Evolutionary conservation across 139 green algal species (phyloP).

Genomic region (Chlamydomonas sp.): DNA sequence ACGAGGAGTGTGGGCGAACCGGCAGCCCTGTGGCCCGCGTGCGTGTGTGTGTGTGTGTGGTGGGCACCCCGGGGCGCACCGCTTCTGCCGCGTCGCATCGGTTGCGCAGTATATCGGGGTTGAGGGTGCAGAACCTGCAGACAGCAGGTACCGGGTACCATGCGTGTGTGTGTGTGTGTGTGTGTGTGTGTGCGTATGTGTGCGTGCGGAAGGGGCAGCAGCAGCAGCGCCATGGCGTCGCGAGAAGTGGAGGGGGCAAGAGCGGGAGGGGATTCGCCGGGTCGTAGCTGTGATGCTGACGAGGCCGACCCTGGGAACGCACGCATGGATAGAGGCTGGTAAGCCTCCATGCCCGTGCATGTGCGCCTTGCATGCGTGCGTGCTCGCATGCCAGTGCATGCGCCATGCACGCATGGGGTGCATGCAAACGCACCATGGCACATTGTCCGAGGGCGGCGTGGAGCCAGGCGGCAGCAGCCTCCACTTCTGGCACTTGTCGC

Average conservation of each 20-base stretch:
- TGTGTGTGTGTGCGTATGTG: too few species aligned
- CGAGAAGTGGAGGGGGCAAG: too few species aligned
- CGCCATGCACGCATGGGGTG: too few species aligned
- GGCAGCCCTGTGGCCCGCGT: not conserved
- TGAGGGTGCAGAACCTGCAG: constrained; percentile 12
- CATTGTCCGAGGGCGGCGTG: constrained; percentile 8
- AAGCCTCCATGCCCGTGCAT: too few species aligned
- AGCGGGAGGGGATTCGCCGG: too few species aligned
- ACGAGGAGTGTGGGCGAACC: not conserved
- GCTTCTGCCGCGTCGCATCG: constrained; percentile 6
- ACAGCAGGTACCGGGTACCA: not conserved
- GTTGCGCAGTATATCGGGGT: constrained; percentile 12
- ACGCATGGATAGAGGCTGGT: too few species aligned
- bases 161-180: too few species aligned
- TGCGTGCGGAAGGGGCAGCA: not conserved
- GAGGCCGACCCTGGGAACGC: too few species aligned
- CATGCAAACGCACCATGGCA: constrained; percentile 11
- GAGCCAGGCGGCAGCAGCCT: constrained; percentile 10
- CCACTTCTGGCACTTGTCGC: constrained; percentile 11
- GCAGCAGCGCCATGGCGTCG: not conserved
- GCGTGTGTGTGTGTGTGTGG: not conserved
- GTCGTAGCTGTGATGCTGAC: too few species aligned
- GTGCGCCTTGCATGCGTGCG: too few species aligned
- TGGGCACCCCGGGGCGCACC: not conserved
- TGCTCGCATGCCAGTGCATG: too few species aligned